A percentile compares a stretch with the other conserved stretches of the same genome.
phyloP scores from a whole-genome alignment of 1,284 basidiomycete genomes.

The Sporisorium iseilematis-ciliati region DNA sequence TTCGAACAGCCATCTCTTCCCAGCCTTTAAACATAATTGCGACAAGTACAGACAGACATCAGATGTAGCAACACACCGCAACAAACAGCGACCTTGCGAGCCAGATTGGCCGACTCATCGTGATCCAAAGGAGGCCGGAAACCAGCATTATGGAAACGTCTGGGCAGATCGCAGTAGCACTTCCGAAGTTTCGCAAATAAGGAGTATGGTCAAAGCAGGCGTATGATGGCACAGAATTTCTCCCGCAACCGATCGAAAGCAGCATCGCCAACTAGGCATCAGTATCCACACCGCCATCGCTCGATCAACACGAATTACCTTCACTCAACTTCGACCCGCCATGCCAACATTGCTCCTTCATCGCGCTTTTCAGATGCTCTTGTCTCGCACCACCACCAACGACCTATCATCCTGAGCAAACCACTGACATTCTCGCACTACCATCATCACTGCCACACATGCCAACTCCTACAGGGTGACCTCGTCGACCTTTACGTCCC shows the following conservation, averaged over 20 bases:
- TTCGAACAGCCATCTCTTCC: neutral
- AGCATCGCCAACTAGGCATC: no score
- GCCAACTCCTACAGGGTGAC: slow-evolving; percentile 78
- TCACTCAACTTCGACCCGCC: neutral
- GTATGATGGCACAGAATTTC: neutral
- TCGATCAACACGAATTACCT: neutral
- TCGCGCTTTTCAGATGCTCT: slow-evolving; percentile 4
- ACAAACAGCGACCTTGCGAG: neutral
- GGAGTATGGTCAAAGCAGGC: no score
- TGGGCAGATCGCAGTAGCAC: no score
- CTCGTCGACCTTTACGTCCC: slow-evolving; percentile 99
- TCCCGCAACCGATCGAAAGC: no score
- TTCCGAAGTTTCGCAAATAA: no score
- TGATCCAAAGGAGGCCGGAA: no score
- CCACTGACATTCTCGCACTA: slow-evolving; percentile 23
- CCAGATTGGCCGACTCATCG: no score
- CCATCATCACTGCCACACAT: slow-evolving; percentile 1
- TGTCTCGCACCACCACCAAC: neutral
- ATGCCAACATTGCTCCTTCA: neutral
- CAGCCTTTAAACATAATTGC: neutral
- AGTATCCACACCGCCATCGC: neutral
- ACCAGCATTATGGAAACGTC: no score
- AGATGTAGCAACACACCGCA: neutral
- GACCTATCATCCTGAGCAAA: neutral
- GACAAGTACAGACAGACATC: neutral